Evolutionary conservation across 371 early-diverging fungal species (phyloP), one percentile per base, ranked within the genome.

Genomic region (Capillidium heterosporum): DNA sequence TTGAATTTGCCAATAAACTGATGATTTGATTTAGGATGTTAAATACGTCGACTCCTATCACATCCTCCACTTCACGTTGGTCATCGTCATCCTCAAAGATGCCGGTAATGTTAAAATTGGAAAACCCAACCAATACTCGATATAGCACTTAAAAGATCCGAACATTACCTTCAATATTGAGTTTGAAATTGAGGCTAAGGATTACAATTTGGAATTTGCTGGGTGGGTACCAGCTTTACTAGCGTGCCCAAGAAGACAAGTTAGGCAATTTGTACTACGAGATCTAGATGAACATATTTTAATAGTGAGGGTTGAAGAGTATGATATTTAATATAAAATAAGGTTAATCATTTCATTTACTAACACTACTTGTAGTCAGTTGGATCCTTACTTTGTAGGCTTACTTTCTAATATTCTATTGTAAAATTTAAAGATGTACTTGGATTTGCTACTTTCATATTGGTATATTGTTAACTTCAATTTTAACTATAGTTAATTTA

Each of bases 31-130:
- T 59, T 73, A 72, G 26, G 82, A 81, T 28, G 90, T 90, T 42
- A 95, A 95, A 1, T 86, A 85, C 62, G 87, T 92, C 15, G 95
- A 92, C 64, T 79, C 87, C 32, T 78, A 82, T 61, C 95, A 95
- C 71, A 91, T 92, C 82, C 62, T 94, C 55, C 75, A 77, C 40
- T 62, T 93, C 42, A 66, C 95, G 58, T 70, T 87, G 60, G 82
- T 92, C 86, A 82, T 85, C 0, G 65, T 93, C 29, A 77, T 89
- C 5, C 87, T 93, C 0, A 92, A 93, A 65, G 95, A 97, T 70
- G 95, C 91, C 21, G 75, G 85, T 50, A 92, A 91, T 64, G 72
- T 93, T n/a, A 73, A 89, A 27, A 63, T 91, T 26, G 95, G 92
- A n/a, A 71, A 77, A 57, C 68, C 93, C 32, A 81, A 87, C 24